Percentiles rank a stretch among this genome's conserved stretches.
phyloP scores from a whole-genome alignment of 2,329 filamentous ascomycete species.

The Drechmeria coniospora region DNA sequence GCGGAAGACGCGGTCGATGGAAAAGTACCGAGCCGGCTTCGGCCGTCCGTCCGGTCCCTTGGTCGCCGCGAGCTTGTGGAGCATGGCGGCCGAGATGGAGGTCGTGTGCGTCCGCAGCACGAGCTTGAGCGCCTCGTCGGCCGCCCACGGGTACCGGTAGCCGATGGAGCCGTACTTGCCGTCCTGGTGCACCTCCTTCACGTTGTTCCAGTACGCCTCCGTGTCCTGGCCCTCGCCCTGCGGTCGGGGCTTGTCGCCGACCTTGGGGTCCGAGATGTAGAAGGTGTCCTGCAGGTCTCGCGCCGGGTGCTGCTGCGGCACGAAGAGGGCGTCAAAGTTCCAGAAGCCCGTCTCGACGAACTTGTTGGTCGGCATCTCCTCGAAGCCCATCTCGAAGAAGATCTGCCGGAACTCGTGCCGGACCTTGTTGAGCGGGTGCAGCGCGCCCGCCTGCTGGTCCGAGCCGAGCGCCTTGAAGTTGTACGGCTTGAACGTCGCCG shows the following conservation, averaged over 20 bases:
- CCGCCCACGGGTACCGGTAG: conserved; percentile 88
- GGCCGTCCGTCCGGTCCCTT: conserved; percentile 56
- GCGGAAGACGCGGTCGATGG: conserved; percentile 93
- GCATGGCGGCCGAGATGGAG: conserved; percentile 75
- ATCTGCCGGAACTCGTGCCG: conserved; percentile 91
- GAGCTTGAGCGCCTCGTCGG: conserved; percentile 67
- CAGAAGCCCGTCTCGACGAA: conserved; percentile 97
- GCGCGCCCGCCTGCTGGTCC: conserved; percentile 44
- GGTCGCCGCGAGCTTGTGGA: conserved; percentile 74
- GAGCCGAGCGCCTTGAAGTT: conserved; percentile 59
- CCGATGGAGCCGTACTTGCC: conserved; percentile 92
- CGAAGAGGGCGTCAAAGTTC: conserved; percentile 93
- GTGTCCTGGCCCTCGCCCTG: conserved; percentile 49
- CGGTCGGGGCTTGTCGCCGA: conserved; percentile 52
- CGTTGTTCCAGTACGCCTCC: conserved; percentile 74
- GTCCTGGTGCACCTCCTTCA: conserved; percentile 72
- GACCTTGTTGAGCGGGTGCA: conserved; percentile 78
- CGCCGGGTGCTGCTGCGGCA: conserved; percentile 89
- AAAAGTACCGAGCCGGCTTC: conserved; percentile 80
- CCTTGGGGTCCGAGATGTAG: conserved; percentile 82
- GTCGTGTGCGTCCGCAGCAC: conserved; percentile 96
- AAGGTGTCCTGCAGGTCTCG: conserved; percentile 97
- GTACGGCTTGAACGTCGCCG: conserved; percentile 69
- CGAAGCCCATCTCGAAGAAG: conserved; percentile 98
- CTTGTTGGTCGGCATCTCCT: conserved; percentile 91